Evolutionary conservation across 2,329 filamentous ascomycete species (phyloP), one percentile per base, ranked within the genome.

Genomic region (Cladosporium sp.): DNA sequence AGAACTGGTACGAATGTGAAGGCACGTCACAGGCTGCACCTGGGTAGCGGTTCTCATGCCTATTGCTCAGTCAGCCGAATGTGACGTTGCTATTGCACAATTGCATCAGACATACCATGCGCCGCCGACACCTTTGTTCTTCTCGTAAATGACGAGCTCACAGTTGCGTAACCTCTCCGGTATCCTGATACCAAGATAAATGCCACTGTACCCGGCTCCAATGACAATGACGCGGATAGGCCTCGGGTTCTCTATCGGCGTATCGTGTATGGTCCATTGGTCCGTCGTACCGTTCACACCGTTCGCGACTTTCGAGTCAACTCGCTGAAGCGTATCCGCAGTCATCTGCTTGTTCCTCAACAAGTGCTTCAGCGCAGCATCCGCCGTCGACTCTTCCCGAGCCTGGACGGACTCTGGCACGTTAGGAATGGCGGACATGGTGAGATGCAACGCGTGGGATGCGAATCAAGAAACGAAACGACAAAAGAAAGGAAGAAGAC

Each of bases 11-110:
- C 0, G 70, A 72, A 54, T 73, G 69, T 42, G 69, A 66, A 10
- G 71, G 71, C 19, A 73, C 59, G 50, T 73, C 70, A 51, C 72
- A 74, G 11, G 72, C 72, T 37, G 71, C 73, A 3, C 72, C 72
- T 2, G 71, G 66, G 53, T 74, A 74, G 54, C 68, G 67, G 45
- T 67, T 72, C 57, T 72, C 70, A 31, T 63, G 73, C 70, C 71
- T 60, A 13, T 38, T 9, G n/a, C 9, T 11, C 8, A 13, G 40
- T 70, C 1, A 66, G 66, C 3, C 67, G 66, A 18, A 42, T 10
- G 4, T 38, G 22, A 28, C 22, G 35, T 38, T 14, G 4, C 16
- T 13, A 38, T n/a, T 16, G 10, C n/a, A 3, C 10, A 18, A 38
- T 6, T 38, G 4, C 6, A n/a, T 14, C 16, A n/a, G 11, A 46